These are phyloP conservation scores for Laburnicola sp. DNA, from an alignment of 2,329 filamentous ascomycete genomes.

Conservation along the genomic window DNA sequence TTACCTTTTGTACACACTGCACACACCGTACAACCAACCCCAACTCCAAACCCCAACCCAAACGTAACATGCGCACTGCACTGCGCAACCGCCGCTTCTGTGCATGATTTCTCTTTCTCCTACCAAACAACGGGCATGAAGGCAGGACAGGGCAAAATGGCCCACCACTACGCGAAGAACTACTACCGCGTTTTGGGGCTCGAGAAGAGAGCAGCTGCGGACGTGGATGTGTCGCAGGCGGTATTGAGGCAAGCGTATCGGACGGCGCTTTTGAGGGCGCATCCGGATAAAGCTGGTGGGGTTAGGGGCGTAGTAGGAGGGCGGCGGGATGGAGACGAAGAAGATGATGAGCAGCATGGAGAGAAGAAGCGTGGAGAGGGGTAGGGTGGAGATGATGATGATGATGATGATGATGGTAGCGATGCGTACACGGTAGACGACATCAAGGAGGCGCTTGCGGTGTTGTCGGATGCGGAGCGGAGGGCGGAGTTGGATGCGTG, in stretches of 20 bases:
- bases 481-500: slow-evolving; percentile 50
- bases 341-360: neutral
- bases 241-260: slow-evolving; percentile 54
- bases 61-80: too few species aligned
- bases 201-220: too few species aligned
- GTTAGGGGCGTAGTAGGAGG: neutral
- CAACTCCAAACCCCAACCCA: too few species aligned
- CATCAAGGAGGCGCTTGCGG: slow-evolving; percentile 62
- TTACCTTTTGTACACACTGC: too few species aligned
- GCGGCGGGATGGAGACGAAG: neutral
- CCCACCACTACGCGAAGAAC: slow-evolving; percentile 33
- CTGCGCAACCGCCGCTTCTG: too few species aligned
- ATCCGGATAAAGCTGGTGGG: slow-evolving; percentile 58
- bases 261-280: slow-evolving; percentile 58
- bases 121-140: too few species aligned
- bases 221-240: slow-evolving; percentile 1
- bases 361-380: neutral
- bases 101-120: too few species aligned
- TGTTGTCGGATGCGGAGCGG: slow-evolving; percentile 50
- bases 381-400: neutral
- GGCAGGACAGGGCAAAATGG: neutral
- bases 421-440: slow-evolving; percentile 56
- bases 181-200: slow-evolving; percentile 37
- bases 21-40: too few species aligned
- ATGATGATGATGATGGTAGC: neutral